phyloP scores from a whole-genome alignment of 768 basidiomycete species.

The Udeniomyces megalosporus region DNA sequence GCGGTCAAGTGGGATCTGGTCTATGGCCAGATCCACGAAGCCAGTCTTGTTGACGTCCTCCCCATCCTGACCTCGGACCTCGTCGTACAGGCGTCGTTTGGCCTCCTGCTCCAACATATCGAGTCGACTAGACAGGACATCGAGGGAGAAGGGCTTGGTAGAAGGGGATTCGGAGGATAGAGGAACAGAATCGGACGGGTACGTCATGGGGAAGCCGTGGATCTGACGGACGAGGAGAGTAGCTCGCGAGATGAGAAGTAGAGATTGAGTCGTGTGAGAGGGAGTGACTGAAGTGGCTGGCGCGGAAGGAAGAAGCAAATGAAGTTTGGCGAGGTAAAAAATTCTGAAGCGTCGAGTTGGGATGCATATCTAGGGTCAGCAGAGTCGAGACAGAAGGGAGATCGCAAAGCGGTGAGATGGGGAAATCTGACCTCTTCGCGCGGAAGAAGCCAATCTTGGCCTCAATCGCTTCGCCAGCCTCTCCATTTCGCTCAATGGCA shows the following conservation, averaged over 20 bases:
- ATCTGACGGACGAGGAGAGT: slow-evolving; percentile 57
- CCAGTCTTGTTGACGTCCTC: neutral
- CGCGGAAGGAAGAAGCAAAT: neutral
- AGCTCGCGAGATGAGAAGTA: slow-evolving; percentile 55
- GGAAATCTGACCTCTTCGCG: slow-evolving; percentile 44
- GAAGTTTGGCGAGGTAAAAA: slow-evolving; percentile 35
- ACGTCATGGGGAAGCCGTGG: slow-evolving; percentile 39
- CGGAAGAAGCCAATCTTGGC: slow-evolving; percentile 57
- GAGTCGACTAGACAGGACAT: slow-evolving; percentile 41
- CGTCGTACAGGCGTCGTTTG: slow-evolving; percentile 30
- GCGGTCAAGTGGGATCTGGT: too few species aligned
- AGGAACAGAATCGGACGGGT: slow-evolving; percentile 39
- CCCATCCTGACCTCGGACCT: neutral
- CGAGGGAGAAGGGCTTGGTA: slow-evolving; percentile 23
- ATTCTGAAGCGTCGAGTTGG: slow-evolving; percentile 41
- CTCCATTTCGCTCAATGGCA: slow-evolving; percentile 74
- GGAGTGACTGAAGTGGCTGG: slow-evolving; percentile 20
- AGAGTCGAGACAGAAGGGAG: neutral
- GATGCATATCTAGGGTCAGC: too few species aligned
- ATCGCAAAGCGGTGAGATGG: too few species aligned
- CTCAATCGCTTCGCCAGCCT: slow-evolving; percentile 62
- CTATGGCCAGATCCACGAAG: neutral
- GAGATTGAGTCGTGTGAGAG: slow-evolving; percentile 56
- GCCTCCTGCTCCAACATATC: slow-evolving; percentile 36
- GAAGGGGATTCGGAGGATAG: slow-evolving; percentile 30